Evolutionary conservation across 495 filamentous ascomycete species (phyloP).

Genomic region (Aspergillus taichungensis): DNA sequence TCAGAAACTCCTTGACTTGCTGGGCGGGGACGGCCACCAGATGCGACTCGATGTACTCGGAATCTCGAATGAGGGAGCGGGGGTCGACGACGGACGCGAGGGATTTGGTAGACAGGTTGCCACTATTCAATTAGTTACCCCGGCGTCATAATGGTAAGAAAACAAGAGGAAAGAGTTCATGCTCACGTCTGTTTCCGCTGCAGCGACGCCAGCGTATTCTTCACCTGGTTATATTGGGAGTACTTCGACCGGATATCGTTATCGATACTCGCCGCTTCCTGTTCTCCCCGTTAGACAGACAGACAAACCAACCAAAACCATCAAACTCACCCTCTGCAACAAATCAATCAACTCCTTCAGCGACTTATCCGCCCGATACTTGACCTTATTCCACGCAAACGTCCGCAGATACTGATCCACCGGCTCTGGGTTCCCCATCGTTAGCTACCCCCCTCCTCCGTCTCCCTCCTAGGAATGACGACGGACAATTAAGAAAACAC

Average conservation of each 20-base stretch:
- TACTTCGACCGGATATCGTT: slow-evolving; percentile 91
- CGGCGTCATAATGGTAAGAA: neutral
- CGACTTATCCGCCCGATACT: slow-evolving; percentile 86
- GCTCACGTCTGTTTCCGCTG: slow-evolving; percentile 79
- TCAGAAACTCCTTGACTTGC: slow-evolving; percentile 75
- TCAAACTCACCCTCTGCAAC: slow-evolving; percentile 64
- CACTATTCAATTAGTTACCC: slow-evolving; percentile 41
- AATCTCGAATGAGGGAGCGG: slow-evolving; percentile 68
- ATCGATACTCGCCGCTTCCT: slow-evolving; percentile 83
- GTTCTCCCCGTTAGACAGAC: neutral
- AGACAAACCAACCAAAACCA: neutral
- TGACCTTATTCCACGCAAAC: slow-evolving; percentile 94
- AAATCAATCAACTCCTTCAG: slow-evolving; percentile 76
- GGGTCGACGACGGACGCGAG: slow-evolving; percentile 82
- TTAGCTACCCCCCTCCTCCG: slow-evolving; percentile 1
- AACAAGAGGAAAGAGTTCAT: no score
- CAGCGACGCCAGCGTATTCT: slow-evolving; percentile 67
- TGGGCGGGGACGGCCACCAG: slow-evolving; percentile 76
- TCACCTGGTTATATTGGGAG: slow-evolving; percentile 83
- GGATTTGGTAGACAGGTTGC: slow-evolving; percentile 89
- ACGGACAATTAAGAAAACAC: slow-evolving; percentile 17
- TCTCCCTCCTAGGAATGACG: neutral
- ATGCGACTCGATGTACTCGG: slow-evolving; percentile 94
- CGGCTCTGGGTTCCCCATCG: slow-evolving; percentile 51
- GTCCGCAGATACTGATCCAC: slow-evolving; percentile 84